These are phyloP conservation scores for Monosporascus sp. DNA, from an alignment of 2,329 filamentous ascomycete species.

Conservation along the genomic window DNA sequence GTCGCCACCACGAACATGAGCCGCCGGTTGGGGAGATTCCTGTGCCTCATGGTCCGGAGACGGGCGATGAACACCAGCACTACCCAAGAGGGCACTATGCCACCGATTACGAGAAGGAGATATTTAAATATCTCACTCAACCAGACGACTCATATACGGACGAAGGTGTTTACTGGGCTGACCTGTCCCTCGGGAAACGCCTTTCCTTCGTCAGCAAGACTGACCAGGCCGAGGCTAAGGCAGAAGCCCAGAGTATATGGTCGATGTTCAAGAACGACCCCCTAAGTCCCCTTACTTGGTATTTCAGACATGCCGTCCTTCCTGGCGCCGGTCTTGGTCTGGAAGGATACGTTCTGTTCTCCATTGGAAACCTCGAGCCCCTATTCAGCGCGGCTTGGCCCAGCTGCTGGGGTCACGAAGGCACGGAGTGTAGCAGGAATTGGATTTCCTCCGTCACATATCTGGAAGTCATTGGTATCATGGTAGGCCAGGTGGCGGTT, in stretches of 20 bases:
- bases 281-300: conserved; percentile 76
- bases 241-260: conserved; percentile 65
- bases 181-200: conserved; percentile 67
- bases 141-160: conserved; percentile 84
- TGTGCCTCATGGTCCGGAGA: conserved; percentile 48
- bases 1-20: conserved; percentile 36
- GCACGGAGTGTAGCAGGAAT: conserved; percentile 64
- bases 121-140: conserved; percentile 75
- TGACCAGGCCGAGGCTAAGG: conserved; percentile 63
- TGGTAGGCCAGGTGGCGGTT: conserved; percentile 84
- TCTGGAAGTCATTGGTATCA: conserved; percentile 91
- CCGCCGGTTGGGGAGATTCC: conserved; percentile 47
- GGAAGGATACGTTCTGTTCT: conserved; percentile 95
- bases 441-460: conserved; percentile 86
- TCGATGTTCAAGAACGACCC: conserved; percentile 83
- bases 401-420: conserved; percentile 64
- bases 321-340: conserved; percentile 88
- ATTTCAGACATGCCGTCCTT: conserved; percentile 85
- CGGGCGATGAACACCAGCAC: conserved; percentile 45
- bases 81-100: conserved; percentile 37
- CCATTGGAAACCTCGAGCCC: conserved; percentile 86
- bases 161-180: conserved; percentile 89
- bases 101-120: conserved; percentile 48
- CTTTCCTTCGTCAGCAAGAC: conserved; percentile 70
- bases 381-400: conserved; percentile 74